Conservation (phyloP, 2,329 filamentous ascomycete genomes). For the Samsoniella hepiali region DNA sequence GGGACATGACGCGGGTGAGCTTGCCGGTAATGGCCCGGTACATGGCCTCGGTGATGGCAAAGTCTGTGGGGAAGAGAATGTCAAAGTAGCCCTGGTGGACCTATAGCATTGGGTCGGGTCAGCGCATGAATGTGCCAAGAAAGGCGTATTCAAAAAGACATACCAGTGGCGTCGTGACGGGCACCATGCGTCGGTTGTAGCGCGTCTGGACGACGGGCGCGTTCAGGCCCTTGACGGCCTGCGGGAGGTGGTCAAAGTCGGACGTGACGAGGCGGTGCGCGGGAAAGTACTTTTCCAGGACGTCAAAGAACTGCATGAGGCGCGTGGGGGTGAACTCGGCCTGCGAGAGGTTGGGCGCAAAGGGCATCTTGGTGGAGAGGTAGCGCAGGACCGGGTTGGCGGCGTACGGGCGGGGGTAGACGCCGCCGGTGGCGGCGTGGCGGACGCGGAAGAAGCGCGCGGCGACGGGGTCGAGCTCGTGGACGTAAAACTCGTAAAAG, state of each 20-base stretch:
- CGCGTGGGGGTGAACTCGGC: constrained; percentile 94
- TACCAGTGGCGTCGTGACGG: constrained; percentile 86
- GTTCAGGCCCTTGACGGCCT: constrained; percentile 80
- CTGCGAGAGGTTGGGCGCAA: constrained; percentile 70
- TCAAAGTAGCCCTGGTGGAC: constrained; percentile 99
- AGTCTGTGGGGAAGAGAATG: constrained; percentile 97
- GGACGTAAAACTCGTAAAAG: constrained; percentile 91
- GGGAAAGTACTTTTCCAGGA: constrained; percentile 84
- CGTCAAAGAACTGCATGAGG: constrained; percentile 95
- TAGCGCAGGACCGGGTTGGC: constrained; percentile 54
- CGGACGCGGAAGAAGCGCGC: constrained; percentile 81
- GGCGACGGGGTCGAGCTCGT: constrained; percentile 75
- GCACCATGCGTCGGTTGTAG: constrained; percentile 81
- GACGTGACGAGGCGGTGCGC: constrained; percentile 83
- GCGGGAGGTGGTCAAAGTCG: constrained; percentile 84
- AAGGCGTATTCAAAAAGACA: constrained; percentile 31
- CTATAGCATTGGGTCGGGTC: constrained; percentile 39
- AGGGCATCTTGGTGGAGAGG: constrained; percentile 62
- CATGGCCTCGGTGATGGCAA: constrained; percentile 82
- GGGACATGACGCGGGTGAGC: constrained; percentile 77
- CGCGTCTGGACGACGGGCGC: constrained; percentile 95
- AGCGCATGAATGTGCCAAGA: background rate
- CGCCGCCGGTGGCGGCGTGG: constrained; percentile 66
- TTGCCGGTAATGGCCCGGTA: constrained; percentile 93
- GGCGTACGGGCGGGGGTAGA: constrained; percentile 61